Conservation (phyloP, 768 basidiomycete species). For the Cystofilobasidium macerans region DNA sequence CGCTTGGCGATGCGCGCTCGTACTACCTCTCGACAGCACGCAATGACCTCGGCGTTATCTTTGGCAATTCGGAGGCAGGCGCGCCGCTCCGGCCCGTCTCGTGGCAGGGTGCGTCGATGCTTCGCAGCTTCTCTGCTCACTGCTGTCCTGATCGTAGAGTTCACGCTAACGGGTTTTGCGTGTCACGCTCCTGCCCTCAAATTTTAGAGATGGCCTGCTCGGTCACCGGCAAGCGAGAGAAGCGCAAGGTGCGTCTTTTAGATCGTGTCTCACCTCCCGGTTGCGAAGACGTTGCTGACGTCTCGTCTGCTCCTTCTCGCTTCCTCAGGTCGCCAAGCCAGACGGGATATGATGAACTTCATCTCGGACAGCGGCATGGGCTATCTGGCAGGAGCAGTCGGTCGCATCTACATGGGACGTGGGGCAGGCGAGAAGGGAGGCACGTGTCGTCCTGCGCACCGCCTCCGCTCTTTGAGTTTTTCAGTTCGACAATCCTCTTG, state of each 20-base stretch:
- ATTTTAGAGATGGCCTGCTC: constrained; percentile 58
- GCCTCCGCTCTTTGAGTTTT: too few species aligned
- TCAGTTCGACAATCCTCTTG: too few species aligned
- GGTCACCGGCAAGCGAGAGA: constrained; percentile 65
- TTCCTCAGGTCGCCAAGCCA: constrained; percentile 15
- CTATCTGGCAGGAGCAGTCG: too few species aligned
- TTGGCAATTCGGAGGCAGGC: constrained; percentile 52
- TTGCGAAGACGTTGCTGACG: not conserved
- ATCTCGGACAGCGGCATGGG: too few species aligned
- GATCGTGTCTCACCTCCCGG: not conserved
- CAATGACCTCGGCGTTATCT: constrained; percentile 61
- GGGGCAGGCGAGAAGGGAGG: too few species aligned
- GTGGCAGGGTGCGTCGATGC: constrained; percentile 52
- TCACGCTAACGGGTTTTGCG: not conserved
- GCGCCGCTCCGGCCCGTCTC: constrained; percentile 73
- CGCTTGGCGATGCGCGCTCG: constrained; percentile 78
- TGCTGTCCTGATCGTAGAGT: not conserved
- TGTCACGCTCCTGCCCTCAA: too few species aligned
- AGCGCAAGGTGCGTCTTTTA: constrained; percentile 46
- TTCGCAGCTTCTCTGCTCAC: not conserved
- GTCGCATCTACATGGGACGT: too few species aligned
- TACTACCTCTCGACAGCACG: constrained; percentile 85
- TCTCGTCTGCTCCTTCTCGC: not conserved
- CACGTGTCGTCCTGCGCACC: too few species aligned
- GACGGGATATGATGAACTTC: constrained; percentile 21